phyloP scores from a whole-genome alignment of 2,329 filamentous ascomycete genomes.

The Aureobasidium sp. region DNA sequence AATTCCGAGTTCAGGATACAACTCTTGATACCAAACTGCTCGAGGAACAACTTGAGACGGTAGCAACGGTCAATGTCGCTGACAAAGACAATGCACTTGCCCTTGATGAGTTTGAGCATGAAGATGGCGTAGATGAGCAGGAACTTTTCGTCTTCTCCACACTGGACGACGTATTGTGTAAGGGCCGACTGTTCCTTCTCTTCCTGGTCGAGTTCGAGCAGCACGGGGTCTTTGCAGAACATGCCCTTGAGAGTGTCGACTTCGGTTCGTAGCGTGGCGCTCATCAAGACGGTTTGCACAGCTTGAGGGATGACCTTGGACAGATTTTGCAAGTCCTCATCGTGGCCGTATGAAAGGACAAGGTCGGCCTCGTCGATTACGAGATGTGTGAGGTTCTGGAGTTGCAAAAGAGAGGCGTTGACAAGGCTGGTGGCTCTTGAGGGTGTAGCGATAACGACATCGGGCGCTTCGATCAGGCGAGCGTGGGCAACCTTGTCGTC shows the following conservation, averaged over 20 bases:
- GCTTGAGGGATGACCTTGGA: conserved; percentile 72
- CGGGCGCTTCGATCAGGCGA: conserved; percentile 75
- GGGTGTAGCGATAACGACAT: conserved; percentile 87
- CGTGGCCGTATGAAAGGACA: conserved; percentile 88
- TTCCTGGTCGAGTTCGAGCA: conserved; percentile 76
- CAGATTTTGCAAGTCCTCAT: conserved; percentile 78
- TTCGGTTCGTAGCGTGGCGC: conserved; percentile 82
- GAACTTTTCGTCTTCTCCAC: conserved; percentile 96
- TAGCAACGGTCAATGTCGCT: conserved; percentile 86
- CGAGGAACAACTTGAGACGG: conserved; percentile 85
- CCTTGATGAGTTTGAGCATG: conserved; percentile 87
- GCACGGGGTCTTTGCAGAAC: conserved; percentile 73
- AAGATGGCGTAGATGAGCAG: conserved; percentile 88
- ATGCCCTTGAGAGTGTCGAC: conserved; percentile 77
- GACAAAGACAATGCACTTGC: conserved; percentile 81
- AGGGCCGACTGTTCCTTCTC: conserved; percentile 57
- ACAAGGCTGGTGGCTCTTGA: conserved; percentile 74
- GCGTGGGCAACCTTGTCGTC: conserved; percentile 83
- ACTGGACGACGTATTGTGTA: conserved; percentile 67
- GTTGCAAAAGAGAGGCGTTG: conserved; percentile 61
- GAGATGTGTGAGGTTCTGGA: conserved; percentile 66
- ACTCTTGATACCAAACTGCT: conserved; percentile 92
- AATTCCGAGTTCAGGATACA: conserved; percentile 92
- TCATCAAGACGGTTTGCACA: conserved; percentile 88
- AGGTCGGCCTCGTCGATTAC: conserved; percentile 94